Base-by-base conservation (phyloP, 768 basidiomycete species). In the Ephemerocybe angulata region DNA sequence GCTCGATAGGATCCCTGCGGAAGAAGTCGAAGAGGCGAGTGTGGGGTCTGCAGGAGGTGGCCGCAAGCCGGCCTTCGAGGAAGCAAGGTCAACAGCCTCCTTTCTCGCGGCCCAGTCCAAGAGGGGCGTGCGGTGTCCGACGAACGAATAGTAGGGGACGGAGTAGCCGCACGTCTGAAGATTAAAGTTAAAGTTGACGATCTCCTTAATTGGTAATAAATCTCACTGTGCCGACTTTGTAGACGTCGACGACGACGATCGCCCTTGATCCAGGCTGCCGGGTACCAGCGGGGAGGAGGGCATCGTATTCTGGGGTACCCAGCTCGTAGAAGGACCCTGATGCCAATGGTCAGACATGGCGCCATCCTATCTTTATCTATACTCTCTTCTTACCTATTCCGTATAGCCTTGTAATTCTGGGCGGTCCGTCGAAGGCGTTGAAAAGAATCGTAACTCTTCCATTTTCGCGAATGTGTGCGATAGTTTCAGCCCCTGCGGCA, bases 91-190 rank as follows among this genome's bases (percentile, higher is more conserved):
- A 67, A 58, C 84, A 82, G 2, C 62, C 64, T 87, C 84, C 50
- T 76, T 72, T 55, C 66, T 68, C 8, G 67, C 70, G 28, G 74
- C 74, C 66, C 67, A 80, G 27, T 77, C 72, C 38, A 78, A 70
- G 15, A 84, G 78, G 8, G 73, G 73, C 1, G 74, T 77, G 24
- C 87, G 83, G 53, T 85, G 81, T 3, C 72, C 69, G 37, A 79
- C 67, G 68, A 80, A 88, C 40, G 75, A 70, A 63, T 80, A 87
- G 60, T 76, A 77, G 2, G 87, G 86, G 24, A 87, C 78, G 0
- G 78, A 77, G 59, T 76, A 87, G 21, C 87, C 85, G 59, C 85
- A 88, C 1, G 85, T 85, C 87, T 87, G 21, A 11, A 24, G 8
- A 17, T 19, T 47, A 37, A 24, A 30, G 47, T 49, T 50, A 35